Percentiles rank a stretch among this genome's conserved stretches.
These are phyloP conservation scores for Micractinium conductrix DNA, from an alignment of 139 green algal species.

Conservation along the genomic window DNA sequence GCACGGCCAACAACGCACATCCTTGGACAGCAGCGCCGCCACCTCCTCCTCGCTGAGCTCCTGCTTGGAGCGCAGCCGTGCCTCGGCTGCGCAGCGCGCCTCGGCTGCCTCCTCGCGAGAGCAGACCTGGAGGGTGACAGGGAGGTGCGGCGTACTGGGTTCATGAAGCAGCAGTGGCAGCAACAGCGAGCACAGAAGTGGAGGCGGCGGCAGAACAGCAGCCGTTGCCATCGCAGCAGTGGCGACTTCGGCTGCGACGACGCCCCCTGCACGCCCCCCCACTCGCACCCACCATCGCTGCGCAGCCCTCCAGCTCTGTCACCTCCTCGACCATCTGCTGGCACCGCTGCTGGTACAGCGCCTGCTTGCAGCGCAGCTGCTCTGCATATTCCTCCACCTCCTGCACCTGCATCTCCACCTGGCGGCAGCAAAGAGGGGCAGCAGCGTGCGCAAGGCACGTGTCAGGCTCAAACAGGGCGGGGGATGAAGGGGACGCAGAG, in stretches of 20 bases:
- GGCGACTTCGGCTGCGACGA: too few species aligned
- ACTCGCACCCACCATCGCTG: too few species aligned
- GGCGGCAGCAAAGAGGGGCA: background rate
- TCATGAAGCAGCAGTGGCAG: too few species aligned
- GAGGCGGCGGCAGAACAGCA: too few species aligned
- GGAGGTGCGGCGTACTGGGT: too few species aligned
- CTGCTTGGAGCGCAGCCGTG: slow-evolving; percentile 22
- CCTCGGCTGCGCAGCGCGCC: background rate
- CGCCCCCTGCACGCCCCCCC: too few species aligned
- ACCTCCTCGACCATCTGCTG: background rate
- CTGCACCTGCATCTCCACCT: slow-evolving; percentile 11
- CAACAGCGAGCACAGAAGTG: too few species aligned
- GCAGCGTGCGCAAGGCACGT: too few species aligned
- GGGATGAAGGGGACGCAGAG: too few species aligned
- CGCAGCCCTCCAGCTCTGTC: slow-evolving; percentile 6
- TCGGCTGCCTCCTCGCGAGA: slow-evolving; percentile 27
- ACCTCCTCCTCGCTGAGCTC: slow-evolving; percentile 35
- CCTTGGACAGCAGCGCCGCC: background rate
- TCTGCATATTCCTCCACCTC: background rate
- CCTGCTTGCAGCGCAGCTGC: slow-evolving; percentile 14
- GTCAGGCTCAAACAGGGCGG: too few species aligned
- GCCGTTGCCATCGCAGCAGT: too few species aligned
- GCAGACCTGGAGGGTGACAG: slow-evolving; percentile 36
- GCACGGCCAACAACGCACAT: background rate
- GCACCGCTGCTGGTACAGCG: too few species aligned